phyloP scores from a whole-genome alignment of 2,329 filamentous ascomycete genomes.

The Fusarium sp. region DNA sequence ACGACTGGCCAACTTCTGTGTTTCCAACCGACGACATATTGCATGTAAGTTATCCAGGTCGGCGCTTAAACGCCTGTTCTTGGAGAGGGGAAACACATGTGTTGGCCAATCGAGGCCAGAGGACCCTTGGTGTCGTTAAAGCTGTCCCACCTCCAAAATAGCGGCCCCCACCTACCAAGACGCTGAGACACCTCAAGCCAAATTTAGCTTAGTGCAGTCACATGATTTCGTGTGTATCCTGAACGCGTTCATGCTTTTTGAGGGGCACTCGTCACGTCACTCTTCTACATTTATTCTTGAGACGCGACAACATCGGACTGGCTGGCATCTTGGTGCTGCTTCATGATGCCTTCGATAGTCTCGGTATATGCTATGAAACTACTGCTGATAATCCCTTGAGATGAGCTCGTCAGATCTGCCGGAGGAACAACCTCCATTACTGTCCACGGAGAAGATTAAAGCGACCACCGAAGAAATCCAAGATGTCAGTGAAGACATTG shows the following conservation, averaged over 20 bases:
- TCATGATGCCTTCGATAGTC: constrained; percentile 35
- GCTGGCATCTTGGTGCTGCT: constrained; percentile 2
- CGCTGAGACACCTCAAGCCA: constrained; percentile 3
- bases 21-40: constrained; percentile 40
- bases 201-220: neutral
- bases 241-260: constrained; percentile 26
- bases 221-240: constrained; percentile 40
- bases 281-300: constrained; percentile 4
- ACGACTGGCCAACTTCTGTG: constrained; percentile 35
- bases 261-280: constrained; percentile 36
- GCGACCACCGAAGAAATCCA: constrained; percentile 8
- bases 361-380: constrained; percentile 3
- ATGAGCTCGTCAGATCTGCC: constrained; percentile 30
- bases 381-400: constrained; percentile 17
- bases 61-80: constrained; percentile 46
- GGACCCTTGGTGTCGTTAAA: constrained; percentile 42
- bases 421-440: constrained; percentile 27
- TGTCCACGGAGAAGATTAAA: constrained; percentile 7
- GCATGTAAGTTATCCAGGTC: constrained; percentile 43
- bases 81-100: constrained; percentile 37
- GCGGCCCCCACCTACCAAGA: constrained; percentile 39
- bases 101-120: constrained; percentile 35
- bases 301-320: constrained; percentile 33
- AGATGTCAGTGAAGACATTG: constrained; percentile 6
- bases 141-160: constrained; percentile 40